Percentiles rank a stretch among this genome's conserved stretches.
Conservation (phyloP, 2,329 filamentous ascomycete species). For the Pestalotiopsis sp. region DNA sequence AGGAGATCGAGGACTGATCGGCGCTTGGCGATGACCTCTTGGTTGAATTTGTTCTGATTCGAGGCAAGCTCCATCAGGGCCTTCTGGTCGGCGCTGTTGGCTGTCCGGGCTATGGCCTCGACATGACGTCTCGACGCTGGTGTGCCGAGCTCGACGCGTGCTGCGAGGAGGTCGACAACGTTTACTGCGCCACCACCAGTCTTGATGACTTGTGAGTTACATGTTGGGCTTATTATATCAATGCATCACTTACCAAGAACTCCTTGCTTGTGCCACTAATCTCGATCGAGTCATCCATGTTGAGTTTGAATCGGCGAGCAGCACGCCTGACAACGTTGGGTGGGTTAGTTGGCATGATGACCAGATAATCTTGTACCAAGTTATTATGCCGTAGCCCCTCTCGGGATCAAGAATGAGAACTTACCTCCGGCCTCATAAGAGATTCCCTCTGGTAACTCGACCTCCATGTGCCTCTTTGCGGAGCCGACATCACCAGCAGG, state of each 20-base stretch:
- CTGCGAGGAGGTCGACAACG: neutral
- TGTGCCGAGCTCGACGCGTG: neutral
- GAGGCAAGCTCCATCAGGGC: neutral
- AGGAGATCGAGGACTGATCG: conserved; percentile 52
- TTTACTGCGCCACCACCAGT: neutral
- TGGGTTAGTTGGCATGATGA: conserved; percentile 4
- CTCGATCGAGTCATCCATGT: neutral
- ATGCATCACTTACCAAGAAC: neutral
- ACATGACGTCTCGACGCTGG: neutral
- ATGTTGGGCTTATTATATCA: too few relatives aligned
- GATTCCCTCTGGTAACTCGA: neutral
- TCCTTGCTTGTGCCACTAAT: conserved; percentile 5
- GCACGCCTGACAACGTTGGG: neutral
- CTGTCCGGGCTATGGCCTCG: neutral
- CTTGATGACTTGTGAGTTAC: neutral
- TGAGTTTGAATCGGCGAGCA: conserved; percentile 6
- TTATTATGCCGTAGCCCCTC: neutral
- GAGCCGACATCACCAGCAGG: neutral
- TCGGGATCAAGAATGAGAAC: neutral
- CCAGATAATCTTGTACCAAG: neutral
- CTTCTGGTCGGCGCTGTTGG: neutral
- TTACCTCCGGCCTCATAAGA: conserved; percentile 5
- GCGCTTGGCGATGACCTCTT: neutral
- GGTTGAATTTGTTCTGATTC: neutral
- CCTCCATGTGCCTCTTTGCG: neutral